Conservation (phyloP, 2,329 filamentous ascomycete genomes). For the Penicillium sp. region DNA sequence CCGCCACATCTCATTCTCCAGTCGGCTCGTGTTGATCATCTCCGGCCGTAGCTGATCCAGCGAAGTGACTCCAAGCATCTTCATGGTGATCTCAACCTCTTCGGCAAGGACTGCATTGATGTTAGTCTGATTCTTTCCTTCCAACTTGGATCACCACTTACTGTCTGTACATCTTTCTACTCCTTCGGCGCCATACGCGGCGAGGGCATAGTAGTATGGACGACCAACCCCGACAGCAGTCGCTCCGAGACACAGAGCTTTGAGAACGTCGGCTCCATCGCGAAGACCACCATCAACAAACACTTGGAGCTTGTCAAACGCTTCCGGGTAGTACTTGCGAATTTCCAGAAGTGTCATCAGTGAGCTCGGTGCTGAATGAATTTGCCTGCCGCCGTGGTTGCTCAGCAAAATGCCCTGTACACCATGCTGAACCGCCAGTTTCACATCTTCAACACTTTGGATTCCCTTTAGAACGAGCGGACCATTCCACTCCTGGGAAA, state of each 20-base stretch:
- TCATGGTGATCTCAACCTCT: slow-evolving; percentile 23
- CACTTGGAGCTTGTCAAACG: slow-evolving; percentile 51
- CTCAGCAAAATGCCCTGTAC: slow-evolving; percentile 53
- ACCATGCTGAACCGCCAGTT: slow-evolving; percentile 15
- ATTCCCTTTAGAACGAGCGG: slow-evolving; percentile 20
- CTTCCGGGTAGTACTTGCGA: slow-evolving; percentile 50
- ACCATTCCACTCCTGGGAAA: slow-evolving; percentile 4
- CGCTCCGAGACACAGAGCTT: slow-evolving; percentile 54
- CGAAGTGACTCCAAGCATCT: slow-evolving; percentile 21
- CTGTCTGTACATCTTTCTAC: slow-evolving; percentile 21
- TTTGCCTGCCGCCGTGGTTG: slow-evolving; percentile 57
- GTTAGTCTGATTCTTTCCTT: not conserved
- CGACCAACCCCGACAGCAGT: slow-evolving; percentile 54
- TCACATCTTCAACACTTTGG: slow-evolving; percentile 19
- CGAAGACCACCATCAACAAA: slow-evolving; percentile 56
- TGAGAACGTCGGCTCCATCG: slow-evolving; percentile 56
- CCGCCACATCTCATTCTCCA: slow-evolving; percentile 23
- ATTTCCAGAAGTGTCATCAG: slow-evolving; percentile 54
- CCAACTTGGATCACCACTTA: not conserved
- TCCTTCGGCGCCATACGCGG: slow-evolving; percentile 23
- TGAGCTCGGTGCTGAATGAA: slow-evolving; percentile 50
- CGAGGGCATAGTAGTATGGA: slow-evolving; percentile 23
- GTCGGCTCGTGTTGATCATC: slow-evolving; percentile 19
- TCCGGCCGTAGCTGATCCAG: slow-evolving; percentile 17
- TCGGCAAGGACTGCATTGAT: slow-evolving; percentile 11